Evolutionary conservation across 345 rosid species (phyloP).

Genomic region (Eucalyptus melliodora): DNA sequence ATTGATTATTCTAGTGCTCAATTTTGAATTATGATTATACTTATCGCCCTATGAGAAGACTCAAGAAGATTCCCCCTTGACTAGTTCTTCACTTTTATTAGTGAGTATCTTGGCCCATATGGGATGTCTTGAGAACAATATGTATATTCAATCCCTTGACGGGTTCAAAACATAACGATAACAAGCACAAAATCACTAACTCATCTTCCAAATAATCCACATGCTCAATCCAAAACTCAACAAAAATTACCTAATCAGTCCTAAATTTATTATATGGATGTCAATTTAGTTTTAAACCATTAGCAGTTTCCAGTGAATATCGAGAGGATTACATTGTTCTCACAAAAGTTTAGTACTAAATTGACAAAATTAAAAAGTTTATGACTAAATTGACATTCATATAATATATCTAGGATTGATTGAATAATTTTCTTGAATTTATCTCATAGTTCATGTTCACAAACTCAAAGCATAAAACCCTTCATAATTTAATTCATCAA

Average conservation of each 20-base stretch:
- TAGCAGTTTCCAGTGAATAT: no score
- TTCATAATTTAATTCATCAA: no score
- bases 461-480: no score
- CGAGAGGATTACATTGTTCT: background rate
- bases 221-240: background rate
- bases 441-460: no score
- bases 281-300: background rate
- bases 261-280: no score
- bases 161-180: background rate
- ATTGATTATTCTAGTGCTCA: background rate
- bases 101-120: background rate
- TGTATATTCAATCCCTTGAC: background rate
- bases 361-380: no score
- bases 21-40: background rate
- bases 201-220: background rate
- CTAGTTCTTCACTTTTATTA: background rate
- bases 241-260: background rate
- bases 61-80: background rate
- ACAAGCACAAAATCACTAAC: background rate
- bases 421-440: background rate
- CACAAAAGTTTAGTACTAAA: no score
- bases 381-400: background rate
- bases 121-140: background rate
- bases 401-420: background rate
- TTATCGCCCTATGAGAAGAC: background rate